These are phyloP conservation scores for Russula dissimulans DNA, from an alignment of 768 basidiomycete genomes.

Conservation along the genomic window DNA sequence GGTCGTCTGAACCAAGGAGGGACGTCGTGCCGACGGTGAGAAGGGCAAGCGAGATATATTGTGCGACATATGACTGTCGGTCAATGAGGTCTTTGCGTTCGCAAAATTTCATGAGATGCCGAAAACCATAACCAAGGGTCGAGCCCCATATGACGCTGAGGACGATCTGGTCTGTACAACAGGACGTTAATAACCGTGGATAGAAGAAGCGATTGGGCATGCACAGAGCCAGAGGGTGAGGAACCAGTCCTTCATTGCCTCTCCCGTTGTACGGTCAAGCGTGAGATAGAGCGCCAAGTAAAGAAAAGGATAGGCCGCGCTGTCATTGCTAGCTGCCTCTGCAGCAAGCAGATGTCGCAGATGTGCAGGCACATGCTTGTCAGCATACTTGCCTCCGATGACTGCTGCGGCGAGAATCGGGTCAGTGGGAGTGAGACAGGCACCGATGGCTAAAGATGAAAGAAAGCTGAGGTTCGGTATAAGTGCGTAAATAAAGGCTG, in stretches of 20 bases:
- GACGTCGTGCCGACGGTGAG: constrained; percentile 78
- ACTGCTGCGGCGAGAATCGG: constrained; percentile 90
- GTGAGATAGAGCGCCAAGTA: constrained; percentile 84
- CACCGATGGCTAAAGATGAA: constrained; percentile 81
- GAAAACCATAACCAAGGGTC: constrained; percentile 65
- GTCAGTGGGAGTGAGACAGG: constrained; percentile 91
- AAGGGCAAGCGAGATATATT: constrained; percentile 77
- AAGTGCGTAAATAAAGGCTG: constrained; percentile 82
- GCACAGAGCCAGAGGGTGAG: constrained; percentile 77
- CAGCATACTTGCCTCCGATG: constrained; percentile 92
- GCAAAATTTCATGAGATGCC: constrained; percentile 90
- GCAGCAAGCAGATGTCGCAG: constrained; percentile 54
- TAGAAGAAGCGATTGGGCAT: constrained; percentile 21
- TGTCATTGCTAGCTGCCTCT: constrained; percentile 93
- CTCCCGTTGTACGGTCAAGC: constrained; percentile 49
- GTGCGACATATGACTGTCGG: constrained; percentile 89
- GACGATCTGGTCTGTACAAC: constrained; percentile 60
- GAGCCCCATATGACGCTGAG: constrained; percentile 70
- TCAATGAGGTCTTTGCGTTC: constrained; percentile 82
- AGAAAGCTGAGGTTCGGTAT: constrained; percentile 87
- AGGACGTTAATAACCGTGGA: constrained; percentile 4
- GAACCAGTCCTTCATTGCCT: constrained; percentile 83
- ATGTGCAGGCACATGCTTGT: constrained; percentile 91
- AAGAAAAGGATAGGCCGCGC: constrained; percentile 92
- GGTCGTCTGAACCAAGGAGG: constrained; percentile 85